phyloP scores from a whole-genome alignment of 2,329 filamentous ascomycete species.

The Periconia macrospinosa region DNA sequence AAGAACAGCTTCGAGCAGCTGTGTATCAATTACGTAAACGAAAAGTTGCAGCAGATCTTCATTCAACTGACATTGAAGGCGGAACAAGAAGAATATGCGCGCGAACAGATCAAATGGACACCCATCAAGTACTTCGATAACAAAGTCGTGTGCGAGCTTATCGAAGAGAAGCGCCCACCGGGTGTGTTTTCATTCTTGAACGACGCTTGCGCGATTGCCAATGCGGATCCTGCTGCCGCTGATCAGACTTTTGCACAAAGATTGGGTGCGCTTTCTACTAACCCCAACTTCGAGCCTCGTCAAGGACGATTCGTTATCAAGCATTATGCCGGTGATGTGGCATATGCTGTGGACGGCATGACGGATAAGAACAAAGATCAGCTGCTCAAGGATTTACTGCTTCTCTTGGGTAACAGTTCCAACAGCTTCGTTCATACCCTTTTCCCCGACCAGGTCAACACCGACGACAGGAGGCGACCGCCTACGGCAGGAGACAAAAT shows the following conservation, averaged over 20 bases:
- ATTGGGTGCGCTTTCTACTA: slow-evolving; percentile 82
- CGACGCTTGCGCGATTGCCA: slow-evolving; percentile 97
- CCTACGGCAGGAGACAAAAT: slow-evolving; percentile 97
- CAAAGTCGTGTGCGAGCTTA: slow-evolving; percentile 96
- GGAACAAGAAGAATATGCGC: slow-evolving; percentile 95
- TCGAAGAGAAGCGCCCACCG: slow-evolving; percentile 86
- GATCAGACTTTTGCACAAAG: slow-evolving; percentile 95
- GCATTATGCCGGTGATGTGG: slow-evolving; percentile 97
- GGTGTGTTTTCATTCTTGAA: slow-evolving; percentile 96
- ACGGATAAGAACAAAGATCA: slow-evolving; percentile 99
- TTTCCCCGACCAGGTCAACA: slow-evolving; percentile 91
- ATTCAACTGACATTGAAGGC: slow-evolving; percentile 96
- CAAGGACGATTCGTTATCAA: slow-evolving; percentile 98
- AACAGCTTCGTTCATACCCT: slow-evolving; percentile 85
- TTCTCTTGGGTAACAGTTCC: slow-evolving; percentile 78
- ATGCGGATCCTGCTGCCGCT: slow-evolving; percentile 90
- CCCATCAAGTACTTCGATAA: slow-evolving; percentile 99
- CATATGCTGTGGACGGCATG: slow-evolving; percentile 92
- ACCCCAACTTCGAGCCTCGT: slow-evolving; percentile 86
- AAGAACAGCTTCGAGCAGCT: slow-evolving; percentile 98
- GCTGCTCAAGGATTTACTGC: slow-evolving; percentile 88
- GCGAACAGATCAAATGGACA: slow-evolving; percentile 97
- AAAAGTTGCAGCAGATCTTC: slow-evolving; percentile 98
- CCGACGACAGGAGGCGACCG: slow-evolving; percentile 91
- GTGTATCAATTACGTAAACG: slow-evolving; percentile 99